Base-by-base conservation (phyloP, 352 stramenopile species). In the Phytophthora gonapodyides region DNA sequence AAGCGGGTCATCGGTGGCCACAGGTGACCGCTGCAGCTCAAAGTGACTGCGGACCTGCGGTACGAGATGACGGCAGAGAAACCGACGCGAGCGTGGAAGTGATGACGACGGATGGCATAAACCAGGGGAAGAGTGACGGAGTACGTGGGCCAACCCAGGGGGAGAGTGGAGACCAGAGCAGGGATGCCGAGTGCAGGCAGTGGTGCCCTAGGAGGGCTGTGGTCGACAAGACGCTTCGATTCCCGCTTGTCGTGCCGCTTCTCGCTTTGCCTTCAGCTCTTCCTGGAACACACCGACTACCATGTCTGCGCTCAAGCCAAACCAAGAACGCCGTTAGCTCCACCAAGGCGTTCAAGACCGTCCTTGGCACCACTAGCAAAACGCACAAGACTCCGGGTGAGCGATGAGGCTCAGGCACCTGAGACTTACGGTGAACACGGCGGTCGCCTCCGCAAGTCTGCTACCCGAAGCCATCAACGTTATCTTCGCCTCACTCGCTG, bases 311-410 rank as follows among this genome's bases (percentile, higher is more conserved):
- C 21, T 17, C 38, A 17, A 48, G 27, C 52, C 46, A n/a, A 19
- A 30, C 37, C n/a, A 52, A 51, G 34, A 68, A 55, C 46, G 24
- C 17, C 7, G 50, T 63, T 47, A 51, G 40, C 46, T 69, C 53
- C 15, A 10, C 33, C 4, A 57, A 56, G 38, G 46, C 47, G 21
- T 56, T 60, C 24, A 63, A 56, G 46, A 48, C 34, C 1, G 47
- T 63, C 13, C 60, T 46, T 7, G 50, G 57, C n/a, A 15, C 33
- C 38, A 38, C 35, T 7, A 10, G 11, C 12, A 63, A 58, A 46
- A 24, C 9, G 15, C 37, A 48, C 40, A 55, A 45, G 47, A 43
- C n/a, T 54, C 12, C 19, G 40, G 7, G 33, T 59, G 21, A 57
- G 38, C 21, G 38, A 53, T 38, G 41, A 68, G 38, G 61, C 40